phyloP scores from a whole-genome alignment of 768 basidiomycete species.

The Cyclocybe aegerita region DNA sequence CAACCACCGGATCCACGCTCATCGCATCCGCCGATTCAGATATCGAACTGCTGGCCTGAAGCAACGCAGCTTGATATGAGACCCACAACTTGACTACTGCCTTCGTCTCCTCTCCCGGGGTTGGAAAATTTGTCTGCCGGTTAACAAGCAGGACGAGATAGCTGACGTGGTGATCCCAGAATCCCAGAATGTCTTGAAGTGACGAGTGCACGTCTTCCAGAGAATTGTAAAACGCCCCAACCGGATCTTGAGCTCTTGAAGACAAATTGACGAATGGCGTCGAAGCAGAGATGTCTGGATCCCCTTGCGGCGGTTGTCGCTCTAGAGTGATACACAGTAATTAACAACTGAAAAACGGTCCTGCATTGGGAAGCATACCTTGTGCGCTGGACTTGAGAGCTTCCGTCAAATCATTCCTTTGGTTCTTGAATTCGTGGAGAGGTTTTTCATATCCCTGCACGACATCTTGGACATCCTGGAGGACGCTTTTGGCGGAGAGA shows the following conservation, averaged over 20 bases:
- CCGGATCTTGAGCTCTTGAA: neutral
- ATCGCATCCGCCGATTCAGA: slow-evolving; percentile 19
- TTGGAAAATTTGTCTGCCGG: slow-evolving; percentile 17
- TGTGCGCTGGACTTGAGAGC: neutral
- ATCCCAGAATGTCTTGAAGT: slow-evolving; percentile 16
- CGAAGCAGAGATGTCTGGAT: too few relatives aligned
- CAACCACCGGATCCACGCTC: slow-evolving; percentile 8
- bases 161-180: slow-evolving; percentile 21
- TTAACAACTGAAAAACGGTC: too few relatives aligned
- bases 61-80: slow-evolving; percentile 16
- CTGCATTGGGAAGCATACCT: too few relatives aligned
- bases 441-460: slow-evolving; percentile 11
- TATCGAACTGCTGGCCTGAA: slow-evolving; percentile 22
- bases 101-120: slow-evolving; percentile 17
- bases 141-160: slow-evolving; percentile 16
- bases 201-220: slow-evolving; percentile 15
- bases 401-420: slow-evolving; percentile 3
- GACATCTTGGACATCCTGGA: slow-evolving; percentile 14
- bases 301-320: too few relatives aligned
- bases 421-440: slow-evolving; percentile 11
- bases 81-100: slow-evolving; percentile 16
- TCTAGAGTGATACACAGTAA: too few relatives aligned
- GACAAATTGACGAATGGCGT: too few relatives aligned
- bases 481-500: slow-evolving; percentile 14
- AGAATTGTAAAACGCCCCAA: slow-evolving; percentile 10